A percentile compares a stretch with the other conserved stretches of the same genome.
These are phyloP conservation scores for Acidomyces sp. DNA, from an alignment of 495 filamentous ascomycete genomes.

Conservation along the genomic window DNA sequence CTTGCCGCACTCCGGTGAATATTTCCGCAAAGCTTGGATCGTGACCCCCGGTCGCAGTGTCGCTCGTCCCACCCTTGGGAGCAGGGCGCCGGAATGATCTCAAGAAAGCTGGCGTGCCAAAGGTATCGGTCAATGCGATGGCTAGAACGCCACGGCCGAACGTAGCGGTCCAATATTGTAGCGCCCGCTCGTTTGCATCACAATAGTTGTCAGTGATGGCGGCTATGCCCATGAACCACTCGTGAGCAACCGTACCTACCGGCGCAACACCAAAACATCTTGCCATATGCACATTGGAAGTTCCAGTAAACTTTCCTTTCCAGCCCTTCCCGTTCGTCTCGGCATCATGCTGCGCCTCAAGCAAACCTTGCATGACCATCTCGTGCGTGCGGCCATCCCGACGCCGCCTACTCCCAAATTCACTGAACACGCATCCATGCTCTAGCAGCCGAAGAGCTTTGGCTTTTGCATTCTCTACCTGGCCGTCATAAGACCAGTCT, in stretches of 20 bases:
- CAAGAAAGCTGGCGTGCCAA: constrained; percentile 83
- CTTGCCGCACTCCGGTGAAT: constrained; percentile 81
- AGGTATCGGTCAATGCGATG: constrained; percentile 95
- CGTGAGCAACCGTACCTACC: constrained; percentile 89
- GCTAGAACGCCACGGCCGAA: constrained; percentile 81
- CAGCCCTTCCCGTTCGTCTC: constrained; percentile 39
- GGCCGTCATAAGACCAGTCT: constrained; percentile 74
- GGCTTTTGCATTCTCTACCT: constrained; percentile 65
- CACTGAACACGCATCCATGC: constrained; percentile 76
- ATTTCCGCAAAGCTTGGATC: constrained; percentile 62
- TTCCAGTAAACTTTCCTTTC: constrained; percentile 64
- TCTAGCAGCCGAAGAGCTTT: constrained; percentile 69
- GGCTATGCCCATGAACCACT: constrained; percentile 98
- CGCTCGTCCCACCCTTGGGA: constrained; percentile 9
- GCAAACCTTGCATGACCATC: constrained; percentile 71
- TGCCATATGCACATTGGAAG: constrained; percentile 94
- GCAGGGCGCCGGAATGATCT: constrained; percentile 59
- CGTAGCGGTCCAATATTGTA: constrained; percentile 78
- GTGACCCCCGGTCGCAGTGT: constrained; percentile 12
- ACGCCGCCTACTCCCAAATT: constrained; percentile 80
- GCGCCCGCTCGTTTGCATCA: constrained; percentile 65
- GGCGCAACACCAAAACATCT: constrained; percentile 75
- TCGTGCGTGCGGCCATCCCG: constrained; percentile 93
- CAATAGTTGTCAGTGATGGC: constrained; percentile 79
- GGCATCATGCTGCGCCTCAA: constrained; percentile 55